Evolutionary conservation across 495 filamentous ascomycete species (phyloP).

Genomic region (Elasticomyces elasticus): DNA sequence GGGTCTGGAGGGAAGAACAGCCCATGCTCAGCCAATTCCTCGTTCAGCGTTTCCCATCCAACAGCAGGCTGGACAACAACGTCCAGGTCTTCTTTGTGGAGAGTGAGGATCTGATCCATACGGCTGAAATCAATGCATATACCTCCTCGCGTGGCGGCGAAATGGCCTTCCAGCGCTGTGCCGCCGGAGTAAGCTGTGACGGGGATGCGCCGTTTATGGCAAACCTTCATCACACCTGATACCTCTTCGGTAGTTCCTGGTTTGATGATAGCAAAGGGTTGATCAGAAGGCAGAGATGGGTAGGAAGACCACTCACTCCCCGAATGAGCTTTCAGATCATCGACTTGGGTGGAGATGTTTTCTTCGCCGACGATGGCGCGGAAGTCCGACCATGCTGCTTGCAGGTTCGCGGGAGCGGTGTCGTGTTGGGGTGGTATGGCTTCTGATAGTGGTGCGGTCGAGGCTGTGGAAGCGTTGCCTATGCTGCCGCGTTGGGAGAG

Average conservation of each 20-base stretch:
- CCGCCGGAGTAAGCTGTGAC: conserved; percentile 69
- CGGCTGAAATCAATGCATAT: conserved; percentile 67
- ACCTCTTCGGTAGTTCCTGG: conserved; percentile 36
- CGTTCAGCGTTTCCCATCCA: conserved; percentile 70
- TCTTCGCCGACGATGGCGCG: conserved; percentile 71
- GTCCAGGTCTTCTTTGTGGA: conserved; percentile 69
- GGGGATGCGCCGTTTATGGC: conserved; percentile 58
- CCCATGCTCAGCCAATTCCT: conserved; percentile 53
- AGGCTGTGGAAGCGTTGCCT: conserved; percentile 49
- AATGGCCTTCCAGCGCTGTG: conserved; percentile 73
- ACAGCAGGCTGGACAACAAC: conserved; percentile 74
- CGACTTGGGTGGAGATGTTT: conserved; percentile 65
- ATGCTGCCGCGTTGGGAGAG: conserved; percentile 51
- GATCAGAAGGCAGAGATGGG: conserved; percentile 28
- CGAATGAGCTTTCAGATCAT: conserved; percentile 60
- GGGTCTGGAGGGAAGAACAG: conserved; percentile 81
- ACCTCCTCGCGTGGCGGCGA: conserved; percentile 61
- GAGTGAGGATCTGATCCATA: conserved; percentile 61
- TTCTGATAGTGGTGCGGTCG: conserved; percentile 60
- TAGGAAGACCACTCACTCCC: conserved; percentile 88
- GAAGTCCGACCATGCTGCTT: conserved; percentile 92
- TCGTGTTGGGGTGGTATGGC: conserved; percentile 58
- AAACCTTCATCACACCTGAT: conserved; percentile 62
- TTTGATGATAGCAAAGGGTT: conserved; percentile 30
- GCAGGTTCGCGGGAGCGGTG: conserved; percentile 60